Base-by-base conservation (phyloP, 441 rosid genomes). In the Eugenia klotzschiana region DNA sequence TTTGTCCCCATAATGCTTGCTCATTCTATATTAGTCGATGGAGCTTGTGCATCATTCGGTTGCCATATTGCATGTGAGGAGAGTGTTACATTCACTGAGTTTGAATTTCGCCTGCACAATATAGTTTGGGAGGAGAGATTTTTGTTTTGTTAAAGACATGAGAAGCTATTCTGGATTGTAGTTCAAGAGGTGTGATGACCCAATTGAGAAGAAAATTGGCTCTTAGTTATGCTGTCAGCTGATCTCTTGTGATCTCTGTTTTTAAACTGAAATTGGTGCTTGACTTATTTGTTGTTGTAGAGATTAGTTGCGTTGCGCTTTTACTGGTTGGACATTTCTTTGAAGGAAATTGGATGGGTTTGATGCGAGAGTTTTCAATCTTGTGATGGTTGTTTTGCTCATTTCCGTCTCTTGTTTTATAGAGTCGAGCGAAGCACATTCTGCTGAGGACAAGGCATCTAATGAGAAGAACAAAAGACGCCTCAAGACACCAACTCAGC, bases 401-500 rank as follows among this genome's bases (percentile, higher is more conserved):
- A 60, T 64, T 52, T 86, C 51, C 46, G 14, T 80, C 51, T 43
- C 87, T 51, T 60, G 81, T 82, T 49, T 37, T 84, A 84, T 85
- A 94, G 95, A 93, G 90, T 90, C 93, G 72, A 88, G 89, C 29
- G 95, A 93, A 85, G 88, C 85, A 81, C 93, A 88, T 27, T 87
- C 86, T 79, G 91, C 90, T 85, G 98, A 95, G 83, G 91, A 94
- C 83, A 90, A 87, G 84, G 88, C 84, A 64, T 91, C 93, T 41
- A 52, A 79, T 23, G 98, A 94, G 82, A 91, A 89, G 88, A 92
- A 88, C 56, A 94, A 92, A 83, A 88, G 98, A 83, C 90, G 81
- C 60, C 88, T 93, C 74, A 96, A 96, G 89, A 94, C 98, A 64
- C 95, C 93, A 16, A 82, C 89, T 82, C 99, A 96, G 90, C 86